These are phyloP conservation scores for Buddleja alternifolia DNA, from an alignment of 257 asterid genomes.

Conservation along the genomic window DNA sequence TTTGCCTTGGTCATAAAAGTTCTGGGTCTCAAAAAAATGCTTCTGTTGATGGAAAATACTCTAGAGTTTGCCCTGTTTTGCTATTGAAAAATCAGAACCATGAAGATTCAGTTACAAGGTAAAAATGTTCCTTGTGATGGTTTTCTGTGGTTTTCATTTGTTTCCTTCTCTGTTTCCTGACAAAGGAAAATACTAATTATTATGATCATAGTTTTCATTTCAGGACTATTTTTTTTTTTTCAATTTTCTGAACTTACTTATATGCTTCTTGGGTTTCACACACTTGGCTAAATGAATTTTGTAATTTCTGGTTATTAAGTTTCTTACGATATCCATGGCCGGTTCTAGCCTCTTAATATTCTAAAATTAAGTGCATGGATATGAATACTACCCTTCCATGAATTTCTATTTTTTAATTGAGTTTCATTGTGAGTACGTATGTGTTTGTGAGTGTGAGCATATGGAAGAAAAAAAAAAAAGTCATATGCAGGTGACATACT, in stretches of 20 bases:
- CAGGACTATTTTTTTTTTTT: neutral
- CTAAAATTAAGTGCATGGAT: neutral
- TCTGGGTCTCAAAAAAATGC: slow-evolving; percentile 40
- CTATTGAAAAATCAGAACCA: slow-evolving; percentile 54
- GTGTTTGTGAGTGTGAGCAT: neutral
- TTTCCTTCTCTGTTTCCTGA: neutral
- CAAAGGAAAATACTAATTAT: neutral
- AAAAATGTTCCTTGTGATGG: slow-evolving; percentile 8
- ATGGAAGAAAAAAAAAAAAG: slow-evolving; percentile 5
- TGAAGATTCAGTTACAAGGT: slow-evolving; percentile 60
- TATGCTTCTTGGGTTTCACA: neutral
- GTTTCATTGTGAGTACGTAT: neutral
- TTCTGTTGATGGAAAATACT: slow-evolving; percentile 37
- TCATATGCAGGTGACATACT: neutral
- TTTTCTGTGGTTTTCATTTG: slow-evolving; percentile 8
- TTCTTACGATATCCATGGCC: neutral
- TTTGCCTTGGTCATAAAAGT: slow-evolving; percentile 47
- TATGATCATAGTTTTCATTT: neutral
- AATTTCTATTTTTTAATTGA: neutral
- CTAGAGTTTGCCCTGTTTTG: slow-evolving; percentile 69
- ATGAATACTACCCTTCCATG: neutral
- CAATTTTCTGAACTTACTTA: neutral
- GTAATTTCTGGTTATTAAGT: neutral
- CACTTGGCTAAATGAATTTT: neutral
- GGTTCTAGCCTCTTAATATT: neutral